phyloP scores from a whole-genome alignment of 176 grass and related monocot species.

The Poa annua region DNA sequence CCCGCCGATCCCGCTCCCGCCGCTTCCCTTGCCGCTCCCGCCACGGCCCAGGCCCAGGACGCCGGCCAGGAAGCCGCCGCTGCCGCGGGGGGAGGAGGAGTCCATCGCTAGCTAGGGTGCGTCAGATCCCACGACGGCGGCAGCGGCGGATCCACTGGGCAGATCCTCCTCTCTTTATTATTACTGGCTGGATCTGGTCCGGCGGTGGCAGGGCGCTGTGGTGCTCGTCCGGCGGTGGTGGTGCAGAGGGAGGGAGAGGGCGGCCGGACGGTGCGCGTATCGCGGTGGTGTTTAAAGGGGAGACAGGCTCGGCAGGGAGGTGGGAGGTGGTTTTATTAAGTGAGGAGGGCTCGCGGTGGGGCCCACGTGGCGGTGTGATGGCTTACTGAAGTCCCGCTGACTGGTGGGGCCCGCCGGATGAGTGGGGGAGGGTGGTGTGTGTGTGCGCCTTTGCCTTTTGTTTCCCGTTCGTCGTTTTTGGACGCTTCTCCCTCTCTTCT shows the following conservation, averaged over 20 bases:
- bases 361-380: constrained; percentile 2
- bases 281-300: constrained; percentile 53
- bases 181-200: neutral
- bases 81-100: constrained; percentile 22
- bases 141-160: constrained; percentile 31
- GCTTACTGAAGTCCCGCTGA: constrained; percentile 29
- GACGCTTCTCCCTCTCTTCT: neutral
- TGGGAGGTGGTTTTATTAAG: constrained; percentile 60
- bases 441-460: neutral
- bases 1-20: constrained; percentile 36
- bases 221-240: constrained; percentile 18
- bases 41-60: constrained; percentile 14
- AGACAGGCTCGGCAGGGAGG: constrained; percentile 41
- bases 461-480: neutral
- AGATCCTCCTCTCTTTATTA: neutral
- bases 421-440: neutral
- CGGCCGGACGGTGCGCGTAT: constrained; percentile 22
- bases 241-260: constrained; percentile 39
- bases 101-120: constrained; percentile 40
- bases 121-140: constrained; percentile 3
- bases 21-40: neutral
- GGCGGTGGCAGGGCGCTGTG: constrained; percentile 43
- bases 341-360: neutral
- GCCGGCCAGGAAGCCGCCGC: neutral
- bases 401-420: neutral